phyloP scores from a whole-genome alignment of 495 filamentous ascomycete species.

The Barbatosphaeria neglecta region DNA sequence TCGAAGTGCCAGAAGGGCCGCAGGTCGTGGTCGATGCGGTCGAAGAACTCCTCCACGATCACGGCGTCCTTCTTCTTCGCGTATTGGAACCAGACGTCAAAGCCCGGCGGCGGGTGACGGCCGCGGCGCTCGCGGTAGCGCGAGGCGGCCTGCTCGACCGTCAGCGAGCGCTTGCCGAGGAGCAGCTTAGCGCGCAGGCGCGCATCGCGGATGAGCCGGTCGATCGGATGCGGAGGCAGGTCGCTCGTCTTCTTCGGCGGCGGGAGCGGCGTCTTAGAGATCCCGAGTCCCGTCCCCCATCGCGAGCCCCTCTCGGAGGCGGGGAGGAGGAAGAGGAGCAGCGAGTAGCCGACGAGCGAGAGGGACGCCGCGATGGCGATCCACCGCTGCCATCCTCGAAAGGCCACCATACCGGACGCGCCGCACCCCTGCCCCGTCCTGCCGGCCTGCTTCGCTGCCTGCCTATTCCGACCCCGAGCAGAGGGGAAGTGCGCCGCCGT shows the following conservation, averaged over 20 bases:
- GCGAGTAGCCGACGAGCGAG: neutral
- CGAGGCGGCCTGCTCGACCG: constrained; percentile 41
- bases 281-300: neutral
- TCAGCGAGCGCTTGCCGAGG: constrained; percentile 28
- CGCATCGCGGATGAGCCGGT: constrained; percentile 26
- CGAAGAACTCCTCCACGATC: constrained; percentile 56
- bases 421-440: too few species aligned
- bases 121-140: constrained; percentile 49
- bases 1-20: constrained; percentile 53
- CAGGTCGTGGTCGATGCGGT: constrained; percentile 54
- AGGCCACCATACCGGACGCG: neutral
- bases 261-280: neutral
- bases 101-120: constrained; percentile 59
- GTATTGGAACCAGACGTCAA: constrained; percentile 51
- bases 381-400: neutral
- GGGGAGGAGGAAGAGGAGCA: neutral
- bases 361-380: neutral
- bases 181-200: constrained; percentile 20
- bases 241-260: neutral
- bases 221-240: constrained; percentile 37
- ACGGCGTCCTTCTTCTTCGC: constrained; percentile 42
- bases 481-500: too few species aligned
- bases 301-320: neutral
- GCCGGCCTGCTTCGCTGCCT: too few species aligned
- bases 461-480: too few species aligned